phyloP scores from a whole-genome alignment of 108 stramenopile genomes.

The Conticribra guillardii region DNA sequence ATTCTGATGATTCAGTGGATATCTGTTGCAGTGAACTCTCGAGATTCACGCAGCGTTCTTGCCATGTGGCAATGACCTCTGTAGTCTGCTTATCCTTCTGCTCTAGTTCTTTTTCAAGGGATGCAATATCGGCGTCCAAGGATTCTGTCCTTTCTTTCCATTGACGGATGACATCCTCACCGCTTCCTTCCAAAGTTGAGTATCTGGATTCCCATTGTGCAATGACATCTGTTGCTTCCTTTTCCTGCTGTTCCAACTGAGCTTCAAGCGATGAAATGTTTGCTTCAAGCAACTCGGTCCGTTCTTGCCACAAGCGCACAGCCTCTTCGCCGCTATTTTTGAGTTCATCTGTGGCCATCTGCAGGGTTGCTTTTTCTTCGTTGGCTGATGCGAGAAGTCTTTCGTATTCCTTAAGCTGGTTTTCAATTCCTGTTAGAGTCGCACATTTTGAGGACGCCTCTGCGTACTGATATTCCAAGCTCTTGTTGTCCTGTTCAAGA shows the following conservation, averaged over 20 bases:
- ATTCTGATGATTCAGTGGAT: background rate
- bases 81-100: constrained; percentile 53
- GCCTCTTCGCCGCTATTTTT: constrained; percentile 20
- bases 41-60: constrained; percentile 29
- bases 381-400: constrained; percentile 16
- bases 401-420: constrained; percentile 29
- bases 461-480: constrained; percentile 30
- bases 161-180: constrained; percentile 27
- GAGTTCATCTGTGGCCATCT: constrained; percentile 25
- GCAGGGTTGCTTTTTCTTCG: constrained; percentile 21
- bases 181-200: constrained; percentile 42
- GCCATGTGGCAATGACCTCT: constrained; percentile 54
- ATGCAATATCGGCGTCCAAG: constrained; percentile 47
- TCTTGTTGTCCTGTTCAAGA: constrained; percentile 45
- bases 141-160: constrained; percentile 52
- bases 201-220: constrained; percentile 58
- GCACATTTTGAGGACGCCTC: constrained; percentile 16
- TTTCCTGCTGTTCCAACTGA: constrained; percentile 57
- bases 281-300: constrained; percentile 38
- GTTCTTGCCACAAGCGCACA: constrained; percentile 40
- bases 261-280: constrained; percentile 42
- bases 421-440: constrained; percentile 9
- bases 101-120: constrained; percentile 41
- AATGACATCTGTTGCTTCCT: constrained; percentile 67
- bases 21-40: background rate